A percentile compares a stretch with the other conserved stretches of the same genome.
Evolutionary conservation across 2,329 filamentous ascomycete species (phyloP).

Genomic region (Neonectria neomacrospora): DNA sequence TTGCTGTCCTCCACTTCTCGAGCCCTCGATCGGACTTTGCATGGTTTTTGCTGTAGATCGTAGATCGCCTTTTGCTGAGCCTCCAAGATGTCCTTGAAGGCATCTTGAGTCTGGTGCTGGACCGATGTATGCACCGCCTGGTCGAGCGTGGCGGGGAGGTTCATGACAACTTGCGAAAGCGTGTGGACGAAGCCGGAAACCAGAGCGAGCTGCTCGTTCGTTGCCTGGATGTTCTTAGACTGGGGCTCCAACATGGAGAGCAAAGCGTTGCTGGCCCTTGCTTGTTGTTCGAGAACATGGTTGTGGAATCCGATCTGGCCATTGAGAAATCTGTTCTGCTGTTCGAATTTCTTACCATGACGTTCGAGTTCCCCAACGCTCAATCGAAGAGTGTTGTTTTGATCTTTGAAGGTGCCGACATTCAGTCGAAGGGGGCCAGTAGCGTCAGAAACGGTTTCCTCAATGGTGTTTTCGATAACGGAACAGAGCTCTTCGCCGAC

Average conservation of each 20-base stretch:
- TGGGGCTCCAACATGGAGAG: slow-evolving; percentile 38
- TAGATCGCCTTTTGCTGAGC: slow-evolving; percentile 39
- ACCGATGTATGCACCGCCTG: slow-evolving; percentile 42
- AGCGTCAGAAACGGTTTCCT: slow-evolving; percentile 49
- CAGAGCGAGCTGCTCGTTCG: slow-evolving; percentile 38
- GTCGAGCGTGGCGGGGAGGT: slow-evolving; percentile 42
- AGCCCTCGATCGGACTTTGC: slow-evolving; percentile 5
- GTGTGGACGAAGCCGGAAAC: slow-evolving; percentile 35
- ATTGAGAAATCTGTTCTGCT: not conserved
- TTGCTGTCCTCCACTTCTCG: slow-evolving; percentile 11
- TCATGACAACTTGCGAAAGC: slow-evolving; percentile 41
- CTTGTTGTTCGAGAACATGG: slow-evolving; percentile 4
- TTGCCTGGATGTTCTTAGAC: slow-evolving; percentile 29
- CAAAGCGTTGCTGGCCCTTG: slow-evolving; percentile 29
- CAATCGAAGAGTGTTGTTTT: slow-evolving; percentile 8
- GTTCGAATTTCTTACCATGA: slow-evolving; percentile 35
- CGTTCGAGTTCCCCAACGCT: slow-evolving; percentile 26
- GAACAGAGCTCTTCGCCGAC: slow-evolving; percentile 42
- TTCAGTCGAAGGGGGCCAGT: slow-evolving; percentile 46
- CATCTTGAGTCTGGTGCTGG: slow-evolving; percentile 35
- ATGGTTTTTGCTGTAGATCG: slow-evolving; percentile 24
- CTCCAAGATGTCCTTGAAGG: slow-evolving; percentile 35
- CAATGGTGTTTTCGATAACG: slow-evolving; percentile 47
- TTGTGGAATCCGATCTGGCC: slow-evolving; percentile 14
- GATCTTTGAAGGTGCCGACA: slow-evolving; percentile 29